Conservation (phyloP, 352 stramenopile species). For the Pythium rhizo-oryzae region DNA sequence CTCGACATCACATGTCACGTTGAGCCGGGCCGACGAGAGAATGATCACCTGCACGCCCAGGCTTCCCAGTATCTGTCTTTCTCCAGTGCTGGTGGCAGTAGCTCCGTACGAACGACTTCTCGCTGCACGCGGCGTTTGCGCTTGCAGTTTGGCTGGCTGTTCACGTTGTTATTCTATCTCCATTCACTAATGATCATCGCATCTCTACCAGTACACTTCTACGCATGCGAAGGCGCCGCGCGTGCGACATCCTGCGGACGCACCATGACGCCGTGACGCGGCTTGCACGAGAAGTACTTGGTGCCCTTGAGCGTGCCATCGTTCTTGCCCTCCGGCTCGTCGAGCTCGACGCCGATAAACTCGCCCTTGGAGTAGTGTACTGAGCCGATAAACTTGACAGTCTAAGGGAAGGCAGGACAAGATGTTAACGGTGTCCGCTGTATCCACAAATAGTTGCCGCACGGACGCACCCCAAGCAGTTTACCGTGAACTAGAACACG, state of each 20-base stretch:
- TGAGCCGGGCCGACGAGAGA: not conserved
- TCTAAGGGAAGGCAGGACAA: conserved; percentile 22
- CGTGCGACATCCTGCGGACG: conserved; percentile 27
- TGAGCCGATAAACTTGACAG: conserved; percentile 58
- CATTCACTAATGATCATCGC: not conserved
- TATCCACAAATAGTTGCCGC: not conserved
- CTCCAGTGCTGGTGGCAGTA: not conserved
- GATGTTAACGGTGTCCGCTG: not conserved
- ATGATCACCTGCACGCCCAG: too few species aligned
- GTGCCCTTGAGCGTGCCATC: conserved; percentile 69
- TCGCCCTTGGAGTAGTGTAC: conserved; percentile 79
- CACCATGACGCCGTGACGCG: conserved; percentile 71
- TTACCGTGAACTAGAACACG: conserved; percentile 47
- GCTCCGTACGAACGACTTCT: too few species aligned
- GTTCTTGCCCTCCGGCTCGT: conserved; percentile 70
- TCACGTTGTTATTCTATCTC: not conserved
- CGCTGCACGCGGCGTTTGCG: not conserved
- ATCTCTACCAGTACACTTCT: conserved; percentile 1
- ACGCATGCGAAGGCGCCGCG: not conserved
- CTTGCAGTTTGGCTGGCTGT: not conserved
- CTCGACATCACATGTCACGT: not conserved
- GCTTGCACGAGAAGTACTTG: conserved; percentile 61
- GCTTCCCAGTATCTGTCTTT: not conserved
- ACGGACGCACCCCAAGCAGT: conserved; percentile 19
- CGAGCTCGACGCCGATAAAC: conserved; percentile 66